phyloP scores from a whole-genome alignment of 306 rosid genomes.

The Arachis stenosperma region DNA sequence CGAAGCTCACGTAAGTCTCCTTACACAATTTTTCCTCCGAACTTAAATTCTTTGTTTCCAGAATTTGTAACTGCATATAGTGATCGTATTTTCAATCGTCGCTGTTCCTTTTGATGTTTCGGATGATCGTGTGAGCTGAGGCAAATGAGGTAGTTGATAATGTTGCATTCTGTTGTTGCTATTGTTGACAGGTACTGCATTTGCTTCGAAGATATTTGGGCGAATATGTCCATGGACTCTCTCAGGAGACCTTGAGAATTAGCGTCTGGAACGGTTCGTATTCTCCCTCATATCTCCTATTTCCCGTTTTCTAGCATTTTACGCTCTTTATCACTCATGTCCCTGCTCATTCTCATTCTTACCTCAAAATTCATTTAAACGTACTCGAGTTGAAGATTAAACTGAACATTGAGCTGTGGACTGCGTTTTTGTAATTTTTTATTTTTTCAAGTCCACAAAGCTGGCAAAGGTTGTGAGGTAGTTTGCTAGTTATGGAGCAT shows the following conservation, averaged over 20 bases:
- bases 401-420: constrained; percentile 5
- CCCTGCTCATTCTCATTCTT: not conserved
- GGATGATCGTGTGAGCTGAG: not conserved
- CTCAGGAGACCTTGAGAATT: constrained; percentile 86
- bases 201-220: constrained; percentile 91
- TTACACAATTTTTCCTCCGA: not conserved
- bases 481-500: constrained; percentile 15
- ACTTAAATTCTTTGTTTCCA: not conserved
- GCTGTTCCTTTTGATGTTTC: not conserved
- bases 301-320: not conserved
- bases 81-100: not conserved
- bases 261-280: constrained; percentile 97
- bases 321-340: not conserved
- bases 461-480: constrained; percentile 26
- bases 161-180: constrained; percentile 2
- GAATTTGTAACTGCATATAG: not conserved
- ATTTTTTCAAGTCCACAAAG: not conserved
- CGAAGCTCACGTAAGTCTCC: constrained; percentile 86
- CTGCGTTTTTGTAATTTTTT: not conserved
- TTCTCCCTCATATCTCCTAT: constrained; percentile 35
- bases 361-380: not conserved
- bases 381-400: not conserved
- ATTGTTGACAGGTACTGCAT: constrained; percentile 75
- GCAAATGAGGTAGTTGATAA: no score
- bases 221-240: constrained; percentile 97